Conservation (phyloP, 164 flowering plant species). For the Warburgia ugandensis region DNA sequence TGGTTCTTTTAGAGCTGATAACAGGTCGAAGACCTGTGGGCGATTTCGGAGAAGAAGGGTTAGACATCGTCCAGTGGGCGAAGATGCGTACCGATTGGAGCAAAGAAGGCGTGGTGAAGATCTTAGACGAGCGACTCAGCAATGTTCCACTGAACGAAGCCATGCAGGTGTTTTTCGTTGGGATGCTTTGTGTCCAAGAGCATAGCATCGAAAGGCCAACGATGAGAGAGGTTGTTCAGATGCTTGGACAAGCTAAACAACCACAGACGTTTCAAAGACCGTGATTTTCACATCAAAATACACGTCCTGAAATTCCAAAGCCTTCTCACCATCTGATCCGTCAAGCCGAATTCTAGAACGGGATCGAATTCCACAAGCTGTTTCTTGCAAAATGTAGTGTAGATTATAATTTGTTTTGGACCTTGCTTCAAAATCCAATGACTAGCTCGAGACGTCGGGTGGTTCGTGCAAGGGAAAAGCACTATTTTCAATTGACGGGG, state of each 20-base stretch:
- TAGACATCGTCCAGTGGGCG: constrained; percentile 73
- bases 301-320: too few relatives aligned
- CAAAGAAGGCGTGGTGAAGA: constrained; percentile 49
- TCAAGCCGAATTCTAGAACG: too few relatives aligned
- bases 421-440: too few relatives aligned
- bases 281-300: background rate
- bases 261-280: constrained; percentile 8
- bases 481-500: too few relatives aligned
- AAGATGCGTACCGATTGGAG: constrained; percentile 34
- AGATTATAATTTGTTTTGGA: too few relatives aligned
- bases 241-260: constrained; percentile 53
- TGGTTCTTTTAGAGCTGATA: constrained; percentile 63
- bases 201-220: constrained; percentile 62
- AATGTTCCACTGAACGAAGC: constrained; percentile 42
- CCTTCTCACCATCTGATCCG: too few relatives aligned
- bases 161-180: constrained; percentile 59
- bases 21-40: constrained; percentile 65
- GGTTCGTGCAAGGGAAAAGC: too few relatives aligned
- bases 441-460: too few relatives aligned
- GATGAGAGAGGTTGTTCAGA: constrained; percentile 77
- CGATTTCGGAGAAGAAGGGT: constrained; percentile 60
- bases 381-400: too few relatives aligned
- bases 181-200: constrained; percentile 60
- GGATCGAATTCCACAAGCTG: too few relatives aligned
- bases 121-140: constrained; percentile 37